Evolutionary conservation across 2,329 filamentous ascomycete species (phyloP), one percentile per base, ranked within the genome.

Genomic region (Ceratocystis harringtonii): DNA sequence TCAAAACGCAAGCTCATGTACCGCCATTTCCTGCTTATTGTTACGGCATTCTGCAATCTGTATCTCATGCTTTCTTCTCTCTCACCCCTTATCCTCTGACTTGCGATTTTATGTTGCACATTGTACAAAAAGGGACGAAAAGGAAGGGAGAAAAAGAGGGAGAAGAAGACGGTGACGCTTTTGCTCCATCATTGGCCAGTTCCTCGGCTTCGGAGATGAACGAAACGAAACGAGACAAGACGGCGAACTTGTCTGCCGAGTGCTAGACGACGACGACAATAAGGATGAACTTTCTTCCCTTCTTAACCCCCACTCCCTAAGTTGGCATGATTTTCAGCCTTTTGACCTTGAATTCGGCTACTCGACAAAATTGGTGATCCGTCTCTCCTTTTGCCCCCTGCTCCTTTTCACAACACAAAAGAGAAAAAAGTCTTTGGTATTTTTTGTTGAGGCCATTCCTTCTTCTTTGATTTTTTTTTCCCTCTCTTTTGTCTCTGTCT

Each of bases 81-180:
- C 55, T 41, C 45, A 6, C n/a, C 50, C 62, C 43, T 50, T 15
- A 36, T 63, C 45, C 45, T 63, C 45, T 63, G 62, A 50, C 55
- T 61, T 15, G 43, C 55, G 55, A 65, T 57, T 28, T 61, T 30
- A 65, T 60, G 63, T 44, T 57, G 61, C 55, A 58, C 55, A 58
- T 58, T 19, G 30, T 32, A 58, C 15, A 10, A 36, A 58, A 22
- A 5, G n/a, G 25, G 15, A 25, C 30, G 30, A 30, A 58, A 36
- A 36, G 55, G 55, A 36, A 58, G 36, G 32, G 12, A 25, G 15
- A 30, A 36, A 15, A 32, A n/a, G 36, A 25, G 48, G 15, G 55
- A 58, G 30, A 32, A 58, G 30, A 58, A 36, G 28, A 58, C 15
- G 15, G 5, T 30, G 28, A 15, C 55, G n/a, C 17, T 30, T 36